Base-by-base conservation (phyloP, 257 asterid genomes). In the Echium plantagineum region DNA sequence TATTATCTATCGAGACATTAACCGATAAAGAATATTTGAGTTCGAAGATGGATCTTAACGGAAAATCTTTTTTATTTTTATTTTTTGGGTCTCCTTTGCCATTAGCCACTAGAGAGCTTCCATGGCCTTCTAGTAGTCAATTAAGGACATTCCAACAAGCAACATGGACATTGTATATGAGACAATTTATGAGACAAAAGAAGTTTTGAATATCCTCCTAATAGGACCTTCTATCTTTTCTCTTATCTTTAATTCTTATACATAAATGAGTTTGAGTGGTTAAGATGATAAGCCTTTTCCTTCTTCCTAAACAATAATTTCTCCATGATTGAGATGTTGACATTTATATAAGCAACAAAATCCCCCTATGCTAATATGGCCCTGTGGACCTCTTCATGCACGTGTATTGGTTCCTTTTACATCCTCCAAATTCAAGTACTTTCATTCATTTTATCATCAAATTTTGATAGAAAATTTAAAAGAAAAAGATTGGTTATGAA, bases 271-370 rank as follows among this genome's bases (percentile, higher is more conserved):
- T 66, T 71, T 71, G 78, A 59, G 75, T 77, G 80, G 78, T 58
- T 66, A 30, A 76, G 76, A 64, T 9, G 70, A 72, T 61, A 72
- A 71, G 63, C 74, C 10, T 18, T 68, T 75, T 69, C 81, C 72
- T 71, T 68, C 78, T 31, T 71, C 69, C 78, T 31, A 13, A 28
- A 56, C 28, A 53, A 84, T 84, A 82, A 80, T 84, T 77, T 57
- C 78, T 77, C 77, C 61, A 77, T 78, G 85, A 87, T 87, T 84
- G 85, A 75, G 80, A 82, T 78, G 86, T 63, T 73, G 81, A 77
- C 87, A 79, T 74, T 13, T 72, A 73, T 74, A 80, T 67, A 52
- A 57, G 67, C 71, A 65, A 70, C 74, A 78, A 75, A 74, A 63
- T 56, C 5, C 60, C 65, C 55, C 69, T 59, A 30, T 64, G 57